Base-by-base conservation (phyloP, 495 filamentous ascomycete genomes). In the Gamarada debralockiae region DNA sequence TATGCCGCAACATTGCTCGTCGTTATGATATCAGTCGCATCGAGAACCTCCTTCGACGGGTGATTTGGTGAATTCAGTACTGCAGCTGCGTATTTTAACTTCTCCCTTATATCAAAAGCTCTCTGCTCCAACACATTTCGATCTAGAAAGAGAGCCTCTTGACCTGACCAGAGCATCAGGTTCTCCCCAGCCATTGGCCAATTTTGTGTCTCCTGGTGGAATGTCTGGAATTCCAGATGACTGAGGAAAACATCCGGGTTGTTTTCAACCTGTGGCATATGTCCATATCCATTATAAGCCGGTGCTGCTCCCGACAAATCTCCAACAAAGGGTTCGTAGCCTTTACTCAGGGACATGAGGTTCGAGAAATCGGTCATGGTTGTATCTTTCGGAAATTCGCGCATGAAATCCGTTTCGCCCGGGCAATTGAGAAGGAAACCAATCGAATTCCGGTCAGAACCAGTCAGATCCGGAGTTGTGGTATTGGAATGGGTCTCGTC, bases 381-480 rank as follows among this genome's bases (percentile, higher is more conserved):
- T 2, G 44, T 51, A 12, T 48, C 44, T 44, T 56, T 55, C 1
- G 57, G 57, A 21, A 58, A 64, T 17, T 55, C 52, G n/a, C 36
- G 53, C 15, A 59, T 52, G 46, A 60, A 60, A 31, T 64, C 57
- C 7, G 21, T 43, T n/a, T 60, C 57, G 15, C 43, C 48, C 5
- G 57, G 48, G 22, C 50, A 50, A 29, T 64, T 64, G 0, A 64
- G 54, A 3, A 64, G 51, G 18, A 64, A 64, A 12, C 55, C 57
- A 21, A 64, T 64, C n/a, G 61, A 64, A 31, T 56, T 64, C 3
- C 61, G 53, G 38, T 60, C 57, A 12, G 57, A 57, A 15, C 27
- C 34, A 1, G 54, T 18, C n/a, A 40, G 25, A 29, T 64, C 61
- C 14, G 60, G 52, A 18, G 55, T 58, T 3, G 48, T 45, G 3